These are phyloP conservation scores for Boechera retrofracta DNA, from an alignment of 345 rosid genomes.

Conservation along the genomic window DNA sequence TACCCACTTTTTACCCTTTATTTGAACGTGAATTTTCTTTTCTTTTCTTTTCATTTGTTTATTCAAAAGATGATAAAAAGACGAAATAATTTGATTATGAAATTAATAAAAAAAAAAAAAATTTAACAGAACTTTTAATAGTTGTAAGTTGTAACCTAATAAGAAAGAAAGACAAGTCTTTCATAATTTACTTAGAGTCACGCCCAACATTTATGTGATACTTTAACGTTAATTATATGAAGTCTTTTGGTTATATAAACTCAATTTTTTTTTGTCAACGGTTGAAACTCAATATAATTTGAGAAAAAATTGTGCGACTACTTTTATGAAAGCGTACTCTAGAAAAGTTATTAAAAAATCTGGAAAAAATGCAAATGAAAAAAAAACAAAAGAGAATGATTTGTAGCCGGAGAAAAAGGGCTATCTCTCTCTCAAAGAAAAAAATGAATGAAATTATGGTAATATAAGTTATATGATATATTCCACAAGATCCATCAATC, in stretches of 20 bases:
- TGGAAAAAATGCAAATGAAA: background rate
- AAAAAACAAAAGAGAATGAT: background rate
- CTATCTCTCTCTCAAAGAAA: background rate
- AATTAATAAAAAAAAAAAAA: background rate
- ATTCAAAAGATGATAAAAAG: slow-evolving; percentile 1
- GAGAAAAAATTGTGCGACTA: background rate
- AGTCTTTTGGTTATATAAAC: slow-evolving; percentile 14
- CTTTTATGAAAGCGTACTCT: background rate
- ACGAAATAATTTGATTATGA: background rate
- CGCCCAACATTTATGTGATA: slow-evolving; percentile 20
- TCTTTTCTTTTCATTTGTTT: slow-evolving; percentile 10
- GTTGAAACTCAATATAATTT: background rate
- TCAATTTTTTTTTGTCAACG: background rate
- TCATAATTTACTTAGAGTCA: slow-evolving; percentile 26
- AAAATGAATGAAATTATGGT: background rate
- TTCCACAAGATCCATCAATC: background rate
- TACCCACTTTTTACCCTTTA: slow-evolving; percentile 30
- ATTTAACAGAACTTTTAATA: background rate
- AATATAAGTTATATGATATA: background rate
- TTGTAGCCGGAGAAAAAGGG: background rate
- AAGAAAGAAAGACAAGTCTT: slow-evolving; percentile 2
- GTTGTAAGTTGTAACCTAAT: background rate
- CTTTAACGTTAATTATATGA: background rate
- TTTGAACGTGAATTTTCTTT: slow-evolving; percentile 17
- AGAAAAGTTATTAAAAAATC: background rate